A percentile compares a stretch with the other conserved stretches of the same genome.
Conservation (phyloP, 139 green algal species). For the Chlorella sorokiniana region DNA sequence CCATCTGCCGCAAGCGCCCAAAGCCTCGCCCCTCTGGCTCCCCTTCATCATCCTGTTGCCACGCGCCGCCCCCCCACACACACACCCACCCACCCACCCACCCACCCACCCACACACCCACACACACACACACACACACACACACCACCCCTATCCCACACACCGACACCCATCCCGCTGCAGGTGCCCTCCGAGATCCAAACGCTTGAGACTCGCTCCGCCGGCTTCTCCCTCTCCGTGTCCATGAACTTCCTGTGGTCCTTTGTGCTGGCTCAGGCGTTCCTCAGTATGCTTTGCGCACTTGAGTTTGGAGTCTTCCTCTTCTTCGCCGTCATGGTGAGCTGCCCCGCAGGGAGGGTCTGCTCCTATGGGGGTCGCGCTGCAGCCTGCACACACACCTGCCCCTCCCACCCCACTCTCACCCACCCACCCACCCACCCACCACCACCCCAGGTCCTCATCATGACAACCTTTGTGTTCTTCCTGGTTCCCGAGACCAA, state of each 20-base stretch:
- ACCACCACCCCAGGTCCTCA: not conserved
- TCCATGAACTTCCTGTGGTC: constrained; percentile 16
- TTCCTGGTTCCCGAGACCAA: constrained; percentile 26
- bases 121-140: too few relatives aligned
- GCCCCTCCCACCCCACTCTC: not conserved
- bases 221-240: constrained; percentile 26
- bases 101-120: too few relatives aligned
- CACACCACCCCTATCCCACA: too few relatives aligned
- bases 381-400: not conserved
- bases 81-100: too few relatives aligned
- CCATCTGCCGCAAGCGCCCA: too few relatives aligned
- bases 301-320: constrained; percentile 19
- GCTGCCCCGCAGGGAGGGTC: not conserved
- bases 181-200: constrained; percentile 64
- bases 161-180: too few relatives aligned
- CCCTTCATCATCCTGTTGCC: too few relatives aligned
- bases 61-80: too few relatives aligned
- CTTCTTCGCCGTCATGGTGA: constrained; percentile 15
- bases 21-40: too few relatives aligned
- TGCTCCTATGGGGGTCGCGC: not conserved
- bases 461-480: constrained; percentile 17
- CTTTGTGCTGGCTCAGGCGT: constrained; percentile 27
- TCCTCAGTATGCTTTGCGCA: constrained; percentile 17
- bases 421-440: not conserved
- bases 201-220: constrained; percentile 57